These are phyloP conservation scores for Heracleum sosnowskyi DNA, from an alignment of 129 eudicot genomes.

Conservation along the genomic window DNA sequence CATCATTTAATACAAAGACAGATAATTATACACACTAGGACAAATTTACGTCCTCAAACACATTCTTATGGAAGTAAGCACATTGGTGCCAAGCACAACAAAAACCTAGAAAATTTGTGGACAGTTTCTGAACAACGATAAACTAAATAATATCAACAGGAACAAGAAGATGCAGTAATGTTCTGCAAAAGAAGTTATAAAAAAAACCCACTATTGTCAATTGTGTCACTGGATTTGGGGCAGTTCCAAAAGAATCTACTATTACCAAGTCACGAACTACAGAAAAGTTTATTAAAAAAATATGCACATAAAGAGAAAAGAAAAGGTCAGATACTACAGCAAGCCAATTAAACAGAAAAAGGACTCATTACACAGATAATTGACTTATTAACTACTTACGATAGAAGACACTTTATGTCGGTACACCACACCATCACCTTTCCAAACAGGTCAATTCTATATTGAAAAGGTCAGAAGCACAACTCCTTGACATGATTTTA, in stretches of 20 bases:
- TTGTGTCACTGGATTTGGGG: too few species aligned
- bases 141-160: not conserved
- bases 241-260: too few species aligned
- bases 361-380: not conserved
- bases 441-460: not conserved
- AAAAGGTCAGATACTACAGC: not conserved
- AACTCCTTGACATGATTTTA: not conserved
- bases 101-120: not conserved
- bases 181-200: not conserved
- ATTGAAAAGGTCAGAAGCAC: not conserved
- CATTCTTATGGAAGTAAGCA: not conserved
- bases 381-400: not conserved
- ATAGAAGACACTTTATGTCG: not conserved
- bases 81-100: not conserved
- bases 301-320: too few species aligned
- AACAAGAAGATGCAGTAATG: not conserved
- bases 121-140: not conserved
- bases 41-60: not conserved
- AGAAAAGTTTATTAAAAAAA: not conserved
- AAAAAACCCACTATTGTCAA: not conserved
- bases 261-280: not conserved
- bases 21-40: not conserved
- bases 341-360: too few species aligned
- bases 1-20: constrained; percentile 1
- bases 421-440: not conserved